Evolutionary conservation across 2,329 filamentous ascomycete species (phyloP).

Genomic region (Lecanosticta acicola): DNA sequence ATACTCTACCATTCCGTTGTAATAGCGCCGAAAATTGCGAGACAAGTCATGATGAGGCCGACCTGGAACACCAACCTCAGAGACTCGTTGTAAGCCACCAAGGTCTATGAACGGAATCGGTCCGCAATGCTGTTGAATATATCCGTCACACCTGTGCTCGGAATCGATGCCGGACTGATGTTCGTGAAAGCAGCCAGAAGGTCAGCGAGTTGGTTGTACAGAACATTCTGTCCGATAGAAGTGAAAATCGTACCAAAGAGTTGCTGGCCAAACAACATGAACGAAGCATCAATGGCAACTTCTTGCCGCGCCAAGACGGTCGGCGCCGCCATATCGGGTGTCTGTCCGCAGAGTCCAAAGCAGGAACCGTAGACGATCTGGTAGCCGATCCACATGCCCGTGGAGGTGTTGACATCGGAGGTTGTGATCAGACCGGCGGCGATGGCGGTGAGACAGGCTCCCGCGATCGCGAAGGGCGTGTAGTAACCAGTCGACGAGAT

Average conservation of each 20-base stretch:
- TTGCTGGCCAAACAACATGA: slow-evolving; percentile 41
- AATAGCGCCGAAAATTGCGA: slow-evolving; percentile 20
- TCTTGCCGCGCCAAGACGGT: slow-evolving; percentile 34
- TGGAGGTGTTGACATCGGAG: slow-evolving; percentile 34
- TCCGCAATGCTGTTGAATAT: slow-evolving; percentile 16
- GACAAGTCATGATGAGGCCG: slow-evolving; percentile 16
- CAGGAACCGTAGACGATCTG: slow-evolving; percentile 43
- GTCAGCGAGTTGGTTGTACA: slow-evolving; percentile 34
- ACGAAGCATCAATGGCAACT: slow-evolving; percentile 34
- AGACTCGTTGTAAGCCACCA: slow-evolving; percentile 24
- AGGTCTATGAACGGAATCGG: slow-evolving; percentile 9
- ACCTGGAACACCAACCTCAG: slow-evolving; percentile 22
- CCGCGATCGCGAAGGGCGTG: slow-evolving; percentile 44
- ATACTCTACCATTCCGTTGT: slow-evolving; percentile 27
- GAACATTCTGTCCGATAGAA: slow-evolving; percentile 36
- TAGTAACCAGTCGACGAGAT: slow-evolving; percentile 44
- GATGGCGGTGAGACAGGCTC: slow-evolving; percentile 38
- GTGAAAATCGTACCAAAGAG: slow-evolving; percentile 41
- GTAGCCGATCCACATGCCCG: slow-evolving; percentile 45
- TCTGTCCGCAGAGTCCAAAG: slow-evolving; percentile 40
- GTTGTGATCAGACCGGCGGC: slow-evolving; percentile 44
- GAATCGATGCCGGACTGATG: slow-evolving; percentile 8
- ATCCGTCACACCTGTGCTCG: slow-evolving; percentile 20
- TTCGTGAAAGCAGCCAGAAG: slow-evolving; percentile 9
- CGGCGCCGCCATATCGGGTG: slow-evolving; percentile 39